Evolutionary conservation across 2,329 filamentous ascomycete species (phyloP).

Genomic region (Magnaporthiopsis incrustans): DNA sequence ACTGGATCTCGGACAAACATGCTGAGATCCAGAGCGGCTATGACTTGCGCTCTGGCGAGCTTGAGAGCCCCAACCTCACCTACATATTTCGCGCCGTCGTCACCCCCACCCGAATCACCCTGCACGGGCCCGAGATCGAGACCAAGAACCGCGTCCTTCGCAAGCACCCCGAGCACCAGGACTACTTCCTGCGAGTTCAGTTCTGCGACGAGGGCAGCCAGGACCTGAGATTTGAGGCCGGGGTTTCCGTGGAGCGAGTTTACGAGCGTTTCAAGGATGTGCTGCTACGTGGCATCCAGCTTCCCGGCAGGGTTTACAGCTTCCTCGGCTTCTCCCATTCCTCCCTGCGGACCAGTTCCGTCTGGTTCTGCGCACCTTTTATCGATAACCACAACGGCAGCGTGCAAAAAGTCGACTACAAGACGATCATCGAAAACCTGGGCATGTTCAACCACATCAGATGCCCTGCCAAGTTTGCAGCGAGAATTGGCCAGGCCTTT

Average conservation of each 20-base stretch:
- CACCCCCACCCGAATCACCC: conserved; percentile 49
- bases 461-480: conserved; percentile 48
- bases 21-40: conserved; percentile 15
- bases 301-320: conserved; percentile 53
- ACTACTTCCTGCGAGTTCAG: conserved; percentile 61
- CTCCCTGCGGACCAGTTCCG: conserved; percentile 62
- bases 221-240: conserved; percentile 49
- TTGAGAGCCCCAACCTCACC: conserved; percentile 31
- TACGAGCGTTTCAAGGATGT: conserved; percentile 53
- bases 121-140: conserved; percentile 57
- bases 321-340: conserved; percentile 79
- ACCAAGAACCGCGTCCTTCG: conserved; percentile 64
- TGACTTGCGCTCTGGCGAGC: conserved; percentile 13
- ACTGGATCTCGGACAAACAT: conserved; percentile 32
- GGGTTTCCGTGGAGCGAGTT: conserved; percentile 40
- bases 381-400: conserved; percentile 24
- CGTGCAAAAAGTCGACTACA: conserved; percentile 13
- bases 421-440: conserved; percentile 36
- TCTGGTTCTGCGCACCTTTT: conserved; percentile 53
- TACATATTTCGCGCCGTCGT: conserved; percentile 48
- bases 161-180: conserved; percentile 49
- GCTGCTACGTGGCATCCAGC: conserved; percentile 49
- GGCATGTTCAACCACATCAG: conserved; percentile 43
- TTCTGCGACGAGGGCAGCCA: conserved; percentile 69
- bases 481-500: conserved; percentile 59